phyloP scores from a whole-genome alignment of 805 yeast genomes.

The Nakazawaea wickerhamii region DNA sequence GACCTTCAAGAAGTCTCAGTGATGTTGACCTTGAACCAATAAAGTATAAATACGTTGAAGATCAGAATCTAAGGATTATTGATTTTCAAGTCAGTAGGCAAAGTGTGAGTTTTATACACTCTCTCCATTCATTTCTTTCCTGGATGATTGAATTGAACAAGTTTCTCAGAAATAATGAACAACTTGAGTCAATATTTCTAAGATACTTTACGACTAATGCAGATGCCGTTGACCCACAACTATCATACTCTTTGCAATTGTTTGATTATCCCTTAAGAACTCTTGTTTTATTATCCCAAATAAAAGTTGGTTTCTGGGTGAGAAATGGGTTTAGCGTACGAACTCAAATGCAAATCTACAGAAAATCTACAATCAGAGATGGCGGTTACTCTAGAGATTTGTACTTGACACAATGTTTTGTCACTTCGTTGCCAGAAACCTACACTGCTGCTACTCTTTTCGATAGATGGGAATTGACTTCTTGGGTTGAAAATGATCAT shows the following conservation, averaged over 20 bases:
- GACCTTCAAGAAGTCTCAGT: conserved; percentile 20
- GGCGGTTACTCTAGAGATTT: conserved; percentile 78
- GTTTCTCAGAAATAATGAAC: conserved; percentile 20
- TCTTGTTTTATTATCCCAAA: conserved; percentile 73
- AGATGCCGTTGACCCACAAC: conserved; percentile 1
- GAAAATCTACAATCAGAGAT: conserved; percentile 74
- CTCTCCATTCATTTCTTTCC: conserved; percentile 67
- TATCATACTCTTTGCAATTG: conserved; percentile 22
- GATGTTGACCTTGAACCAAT: conserved; percentile 7
- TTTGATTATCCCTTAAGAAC: conserved; percentile 78
- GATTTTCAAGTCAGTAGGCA: conserved; percentile 39
- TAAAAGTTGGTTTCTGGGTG: conserved; percentile 89
- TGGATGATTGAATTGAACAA: conserved; percentile 59
- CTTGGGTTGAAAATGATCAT: conserved; percentile 45
- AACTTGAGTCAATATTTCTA: conserved; percentile 17
- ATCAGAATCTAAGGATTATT: conserved; percentile 23
- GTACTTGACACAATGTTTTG: conserved; percentile 62
- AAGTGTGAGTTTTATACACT: conserved; percentile 69
- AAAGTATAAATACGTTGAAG: conserved; percentile 14
- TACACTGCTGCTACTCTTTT: conserved; percentile 52
- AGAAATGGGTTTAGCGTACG: conserved; percentile 83
- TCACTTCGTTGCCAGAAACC: conserved; percentile 45
- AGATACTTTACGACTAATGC: conserved; percentile 13
- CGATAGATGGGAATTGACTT: conserved; percentile 61
- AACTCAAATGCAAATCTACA: conserved; percentile 74